Evolutionary conservation across 257 asterid genomes (phyloP).

Genomic region (Nicotiana undulata): DNA sequence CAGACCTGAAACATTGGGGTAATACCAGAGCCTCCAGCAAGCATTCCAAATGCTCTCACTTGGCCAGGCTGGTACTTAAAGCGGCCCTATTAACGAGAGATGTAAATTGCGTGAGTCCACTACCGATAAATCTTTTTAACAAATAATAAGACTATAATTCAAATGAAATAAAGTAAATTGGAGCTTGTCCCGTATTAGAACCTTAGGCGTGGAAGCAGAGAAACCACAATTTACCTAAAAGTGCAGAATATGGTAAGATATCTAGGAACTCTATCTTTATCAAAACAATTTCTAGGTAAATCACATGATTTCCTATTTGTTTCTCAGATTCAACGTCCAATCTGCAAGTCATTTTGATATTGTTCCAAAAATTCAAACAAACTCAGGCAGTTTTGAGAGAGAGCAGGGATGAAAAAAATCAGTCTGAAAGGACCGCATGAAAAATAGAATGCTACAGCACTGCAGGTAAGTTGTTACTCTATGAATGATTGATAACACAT

Average conservation of each 20-base stretch:
- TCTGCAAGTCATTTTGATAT: background rate
- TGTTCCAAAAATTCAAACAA: background rate
- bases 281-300: background rate
- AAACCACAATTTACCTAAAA: background rate
- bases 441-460: background rate
- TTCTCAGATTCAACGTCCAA: background rate
- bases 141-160: background rate
- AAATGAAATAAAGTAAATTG: background rate
- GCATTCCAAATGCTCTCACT: slow-evolving; percentile 51
- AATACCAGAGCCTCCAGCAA: slow-evolving; percentile 50
- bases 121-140: background rate
- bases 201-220: background rate
- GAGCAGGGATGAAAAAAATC: background rate
- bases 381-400: background rate
- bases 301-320: background rate
- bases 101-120: background rate
- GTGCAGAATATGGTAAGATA: background rate
- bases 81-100: slow-evolving; percentile 29
- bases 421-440: background rate
- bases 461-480: background rate
- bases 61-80: slow-evolving; percentile 37
- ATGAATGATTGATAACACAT: background rate
- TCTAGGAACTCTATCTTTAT: background rate
- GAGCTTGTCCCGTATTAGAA: background rate
- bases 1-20: slow-evolving; percentile 50